A percentile compares a stretch with the other conserved stretches of the same genome.
phyloP scores from a whole-genome alignment of 352 stramenopile species.

The Phytophthora meadii region DNA sequence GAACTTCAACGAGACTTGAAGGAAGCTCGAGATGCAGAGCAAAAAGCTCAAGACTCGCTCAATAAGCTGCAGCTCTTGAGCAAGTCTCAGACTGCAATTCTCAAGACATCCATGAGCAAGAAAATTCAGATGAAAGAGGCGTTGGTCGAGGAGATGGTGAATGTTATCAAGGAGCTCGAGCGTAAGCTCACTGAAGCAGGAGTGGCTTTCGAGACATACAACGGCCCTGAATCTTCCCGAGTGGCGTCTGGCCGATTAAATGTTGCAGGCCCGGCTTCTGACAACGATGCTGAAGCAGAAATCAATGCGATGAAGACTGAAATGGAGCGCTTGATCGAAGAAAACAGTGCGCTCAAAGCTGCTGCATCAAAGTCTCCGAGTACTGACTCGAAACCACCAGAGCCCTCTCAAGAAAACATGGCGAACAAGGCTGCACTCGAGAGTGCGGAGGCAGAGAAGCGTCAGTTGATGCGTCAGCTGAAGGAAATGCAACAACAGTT shows the following conservation, averaged over 20 bases:
- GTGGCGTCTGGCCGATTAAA: slow-evolving; percentile 38
- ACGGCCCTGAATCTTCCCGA: slow-evolving; percentile 25
- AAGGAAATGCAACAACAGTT: slow-evolving; percentile 74
- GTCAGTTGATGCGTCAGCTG: slow-evolving; percentile 58
- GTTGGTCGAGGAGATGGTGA: slow-evolving; percentile 68
- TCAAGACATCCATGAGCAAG: slow-evolving; percentile 87
- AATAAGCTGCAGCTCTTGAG: slow-evolving; percentile 84
- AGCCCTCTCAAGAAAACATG: slow-evolving; percentile 11
- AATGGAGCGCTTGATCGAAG: slow-evolving; percentile 72
- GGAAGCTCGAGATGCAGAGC: slow-evolving; percentile 66
- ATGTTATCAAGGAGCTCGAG: slow-evolving; percentile 71
- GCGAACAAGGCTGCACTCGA: slow-evolving; percentile 52
- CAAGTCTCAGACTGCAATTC: slow-evolving; percentile 85
- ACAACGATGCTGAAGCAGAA: slow-evolving; percentile 63
- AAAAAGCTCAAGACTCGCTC: slow-evolving; percentile 81
- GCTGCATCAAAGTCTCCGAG: slow-evolving; percentile 11
- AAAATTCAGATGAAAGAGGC: slow-evolving; percentile 76
- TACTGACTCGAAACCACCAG: slow-evolving; percentile 10
- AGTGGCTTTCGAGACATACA: slow-evolving; percentile 58
- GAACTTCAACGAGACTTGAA: slow-evolving; percentile 68
- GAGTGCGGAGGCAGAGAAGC: slow-evolving; percentile 64
- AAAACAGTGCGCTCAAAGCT: slow-evolving; percentile 65
- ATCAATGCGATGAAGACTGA: slow-evolving; percentile 78
- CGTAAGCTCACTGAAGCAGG: slow-evolving; percentile 61
- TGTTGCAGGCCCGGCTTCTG: slow-evolving; percentile 21